Conservation (phyloP, 331 rosid species). For the Dryas integrifolia region DNA sequence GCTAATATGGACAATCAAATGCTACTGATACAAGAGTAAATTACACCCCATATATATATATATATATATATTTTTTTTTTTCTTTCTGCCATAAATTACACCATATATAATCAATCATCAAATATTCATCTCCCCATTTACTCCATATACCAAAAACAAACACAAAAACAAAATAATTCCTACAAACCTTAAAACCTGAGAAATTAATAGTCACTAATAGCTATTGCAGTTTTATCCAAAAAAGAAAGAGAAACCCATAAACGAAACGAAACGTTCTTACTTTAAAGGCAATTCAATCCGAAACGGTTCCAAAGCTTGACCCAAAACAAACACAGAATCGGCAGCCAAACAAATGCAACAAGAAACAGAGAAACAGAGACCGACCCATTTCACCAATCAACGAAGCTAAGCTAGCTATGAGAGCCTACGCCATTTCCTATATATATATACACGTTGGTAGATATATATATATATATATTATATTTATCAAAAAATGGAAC, state of each 20-base stretch:
- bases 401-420: not conserved
- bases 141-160: too few relatives aligned
- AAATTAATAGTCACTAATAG: too few relatives aligned
- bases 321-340: conserved; percentile 41
- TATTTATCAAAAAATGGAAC: conserved; percentile 11
- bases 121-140: too few relatives aligned
- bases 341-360: conserved; percentile 14
- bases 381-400: not conserved
- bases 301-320: conserved; percentile 37
- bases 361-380: not conserved
- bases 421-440: not conserved
- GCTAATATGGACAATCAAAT: too few relatives aligned
- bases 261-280: not conserved
- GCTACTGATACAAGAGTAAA: too few relatives aligned
- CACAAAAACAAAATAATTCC: too few relatives aligned
- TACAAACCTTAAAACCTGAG: not conserved
- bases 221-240: too few relatives aligned
- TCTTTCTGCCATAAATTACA: too few relatives aligned
- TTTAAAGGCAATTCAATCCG: conserved; percentile 35
- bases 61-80: too few relatives aligned
- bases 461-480: too few relatives aligned
- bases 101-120: too few relatives aligned
- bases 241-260: not conserved
- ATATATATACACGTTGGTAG: not conserved
- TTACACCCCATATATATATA: too few relatives aligned